phyloP scores from a whole-genome alignment of 2,329 filamentous ascomycete genomes.

The Emmonsiellopsis sp. region DNA sequence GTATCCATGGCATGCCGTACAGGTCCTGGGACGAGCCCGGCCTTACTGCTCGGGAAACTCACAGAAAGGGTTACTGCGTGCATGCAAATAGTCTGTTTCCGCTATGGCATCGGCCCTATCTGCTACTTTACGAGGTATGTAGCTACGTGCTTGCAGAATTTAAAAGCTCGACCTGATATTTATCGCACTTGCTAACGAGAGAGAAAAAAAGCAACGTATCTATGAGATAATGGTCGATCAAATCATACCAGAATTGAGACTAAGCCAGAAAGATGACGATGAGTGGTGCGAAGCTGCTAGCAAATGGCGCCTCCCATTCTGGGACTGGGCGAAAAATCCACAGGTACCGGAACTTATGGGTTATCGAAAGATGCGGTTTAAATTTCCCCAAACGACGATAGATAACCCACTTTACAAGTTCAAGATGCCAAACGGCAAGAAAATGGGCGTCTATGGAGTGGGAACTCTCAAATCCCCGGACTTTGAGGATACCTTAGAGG shows the following conservation, averaged over 20 bases:
- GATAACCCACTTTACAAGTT: conserved; percentile 31
- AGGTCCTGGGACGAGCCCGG: conserved; percentile 42
- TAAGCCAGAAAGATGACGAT: conserved; percentile 23
- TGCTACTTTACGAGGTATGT: conserved; percentile 49
- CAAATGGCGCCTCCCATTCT: conserved; percentile 40
- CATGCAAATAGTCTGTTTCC: conserved; percentile 69
- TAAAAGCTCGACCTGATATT: conserved; percentile 4
- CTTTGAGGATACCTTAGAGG: neutral
- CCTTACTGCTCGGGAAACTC: conserved; percentile 43
- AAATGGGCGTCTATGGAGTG: neutral
- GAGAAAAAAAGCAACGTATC: conserved; percentile 25
- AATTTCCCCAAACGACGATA: neutral
- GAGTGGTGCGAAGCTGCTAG: conserved; percentile 37
- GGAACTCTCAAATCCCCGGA: neutral
- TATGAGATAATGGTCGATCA: conserved; percentile 25
- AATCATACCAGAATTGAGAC: conserved; percentile 33
- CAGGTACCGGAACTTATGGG: neutral
- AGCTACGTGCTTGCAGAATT: conserved; percentile 24
- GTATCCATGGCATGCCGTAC: conserved; percentile 66
- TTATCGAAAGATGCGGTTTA: neutral
- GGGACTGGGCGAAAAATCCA: conserved; percentile 37
- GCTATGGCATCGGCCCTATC: conserved; percentile 75
- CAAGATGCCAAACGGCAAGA: neutral
- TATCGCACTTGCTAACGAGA: neutral
- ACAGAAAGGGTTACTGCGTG: conserved; percentile 51